phyloP scores from a whole-genome alignment of 345 rosid species.

The Kernera saxatilis region DNA sequence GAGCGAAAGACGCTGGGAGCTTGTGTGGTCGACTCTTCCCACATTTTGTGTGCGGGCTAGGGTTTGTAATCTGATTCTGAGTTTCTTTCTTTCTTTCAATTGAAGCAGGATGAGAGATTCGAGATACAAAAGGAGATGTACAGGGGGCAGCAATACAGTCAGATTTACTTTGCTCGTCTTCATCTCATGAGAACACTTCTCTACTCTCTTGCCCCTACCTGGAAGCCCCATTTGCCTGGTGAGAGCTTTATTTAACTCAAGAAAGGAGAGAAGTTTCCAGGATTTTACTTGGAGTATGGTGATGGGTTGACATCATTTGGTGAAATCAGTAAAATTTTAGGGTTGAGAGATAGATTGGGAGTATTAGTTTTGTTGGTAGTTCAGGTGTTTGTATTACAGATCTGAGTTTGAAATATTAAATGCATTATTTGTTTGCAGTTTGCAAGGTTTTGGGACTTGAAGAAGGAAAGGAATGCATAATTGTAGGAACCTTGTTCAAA shows the following conservation, averaged over 20 bases:
- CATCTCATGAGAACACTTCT: conserved; percentile 72
- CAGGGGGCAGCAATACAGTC: conserved; percentile 91
- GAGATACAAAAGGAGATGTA: conserved; percentile 68
- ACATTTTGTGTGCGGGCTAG: neutral
- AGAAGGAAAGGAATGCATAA: conserved; percentile 74
- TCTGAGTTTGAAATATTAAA: conserved; percentile 1
- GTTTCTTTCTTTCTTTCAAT: neutral
- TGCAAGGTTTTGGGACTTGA: conserved; percentile 78
- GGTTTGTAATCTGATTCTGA: conserved; percentile 17
- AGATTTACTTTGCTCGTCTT: conserved; percentile 83
- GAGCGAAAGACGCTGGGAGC: neutral
- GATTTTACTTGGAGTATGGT: neutral
- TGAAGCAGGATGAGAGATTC: conserved; percentile 66
- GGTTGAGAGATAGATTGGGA: neutral
- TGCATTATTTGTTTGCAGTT: conserved; percentile 38
- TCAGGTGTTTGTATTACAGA: neutral
- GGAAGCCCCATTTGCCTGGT: conserved; percentile 83
- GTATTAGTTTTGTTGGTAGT: neutral
- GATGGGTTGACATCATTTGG: neutral
- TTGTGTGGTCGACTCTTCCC: neutral
- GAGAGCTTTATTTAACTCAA: neutral
- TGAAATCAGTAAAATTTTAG: neutral
- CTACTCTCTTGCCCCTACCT: conserved; percentile 63
- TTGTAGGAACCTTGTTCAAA: conserved; percentile 90
- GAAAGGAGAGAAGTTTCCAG: neutral